phyloP scores from a whole-genome alignment of 495 filamentous ascomycete genomes.

The Parmelia sp. region DNA sequence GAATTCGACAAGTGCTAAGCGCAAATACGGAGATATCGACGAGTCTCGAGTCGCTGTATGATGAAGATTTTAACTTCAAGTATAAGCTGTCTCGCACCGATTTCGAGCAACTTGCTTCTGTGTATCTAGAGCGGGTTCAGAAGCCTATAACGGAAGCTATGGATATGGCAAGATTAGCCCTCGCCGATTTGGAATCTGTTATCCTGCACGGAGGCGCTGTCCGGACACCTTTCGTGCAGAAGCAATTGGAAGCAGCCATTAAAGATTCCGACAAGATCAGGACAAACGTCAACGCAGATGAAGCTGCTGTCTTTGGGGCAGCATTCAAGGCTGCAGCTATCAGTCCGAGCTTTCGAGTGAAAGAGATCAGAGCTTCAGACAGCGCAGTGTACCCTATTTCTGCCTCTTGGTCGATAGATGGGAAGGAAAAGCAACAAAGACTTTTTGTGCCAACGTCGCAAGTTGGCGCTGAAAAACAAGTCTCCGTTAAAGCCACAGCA shows the following conservation, averaged over 20 bases:
- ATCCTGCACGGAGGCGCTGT: constrained; percentile 89
- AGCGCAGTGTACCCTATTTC: constrained; percentile 63
- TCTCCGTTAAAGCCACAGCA: constrained; percentile 77
- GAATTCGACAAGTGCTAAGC: constrained; percentile 80
- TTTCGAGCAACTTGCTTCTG: constrained; percentile 75
- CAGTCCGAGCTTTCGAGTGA: constrained; percentile 91
- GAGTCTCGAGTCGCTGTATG: constrained; percentile 77
- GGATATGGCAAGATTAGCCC: constrained; percentile 59
- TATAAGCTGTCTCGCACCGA: constrained; percentile 78
- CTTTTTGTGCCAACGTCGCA: constrained; percentile 76
- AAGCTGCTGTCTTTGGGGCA: constrained; percentile 93
- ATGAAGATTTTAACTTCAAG: constrained; percentile 83
- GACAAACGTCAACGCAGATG: constrained; percentile 93
- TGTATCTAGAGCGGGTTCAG: constrained; percentile 60
- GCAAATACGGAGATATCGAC: constrained; percentile 78
- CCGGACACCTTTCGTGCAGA: constrained; percentile 91
- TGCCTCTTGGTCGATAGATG: constrained; percentile 57
- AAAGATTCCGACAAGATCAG: constrained; percentile 72
- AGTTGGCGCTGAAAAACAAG: constrained; percentile 73
- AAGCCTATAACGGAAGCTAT: constrained; percentile 69
- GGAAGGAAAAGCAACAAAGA: constrained; percentile 61
- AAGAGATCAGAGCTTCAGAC: constrained; percentile 82
- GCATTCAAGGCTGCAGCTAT: constrained; percentile 89
- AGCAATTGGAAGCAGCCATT: constrained; percentile 69
- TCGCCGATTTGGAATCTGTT: constrained; percentile 77